These are phyloP conservation scores for Rossbeevera mucosa DNA, from an alignment of 768 basidiomycete genomes.

Conservation along the genomic window DNA sequence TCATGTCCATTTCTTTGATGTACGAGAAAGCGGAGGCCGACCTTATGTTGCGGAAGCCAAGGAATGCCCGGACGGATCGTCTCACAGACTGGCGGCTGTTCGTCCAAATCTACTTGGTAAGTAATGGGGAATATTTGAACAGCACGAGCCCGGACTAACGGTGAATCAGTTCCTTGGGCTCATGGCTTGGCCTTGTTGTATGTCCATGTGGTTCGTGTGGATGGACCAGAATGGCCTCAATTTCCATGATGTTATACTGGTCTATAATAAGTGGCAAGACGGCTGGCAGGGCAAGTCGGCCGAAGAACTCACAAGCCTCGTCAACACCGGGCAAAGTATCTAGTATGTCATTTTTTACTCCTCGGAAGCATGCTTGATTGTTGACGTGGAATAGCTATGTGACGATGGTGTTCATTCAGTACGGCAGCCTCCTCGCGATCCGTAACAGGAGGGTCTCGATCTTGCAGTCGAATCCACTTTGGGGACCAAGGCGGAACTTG, in stretches of 20 bases:
- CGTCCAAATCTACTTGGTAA: constrained; percentile 44
- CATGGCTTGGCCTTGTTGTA: constrained; percentile 44
- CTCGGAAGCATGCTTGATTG: background rate
- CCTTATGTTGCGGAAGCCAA: constrained; percentile 45
- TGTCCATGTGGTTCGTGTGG: constrained; percentile 39
- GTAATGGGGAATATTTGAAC: constrained; percentile 9
- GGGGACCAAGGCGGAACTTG: constrained; percentile 44
- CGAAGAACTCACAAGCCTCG: constrained; percentile 32
- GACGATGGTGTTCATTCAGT: constrained; percentile 46
- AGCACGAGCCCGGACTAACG: constrained; percentile 2
- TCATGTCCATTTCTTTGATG: constrained; percentile 48
- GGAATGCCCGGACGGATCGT: constrained; percentile 46
- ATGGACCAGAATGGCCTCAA: constrained; percentile 37
- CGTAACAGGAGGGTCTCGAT: constrained; percentile 44
- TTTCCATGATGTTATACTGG: constrained; percentile 37
- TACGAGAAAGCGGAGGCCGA: constrained; percentile 51
- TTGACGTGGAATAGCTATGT: constrained; percentile 35
- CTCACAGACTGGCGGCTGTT: constrained; percentile 48
- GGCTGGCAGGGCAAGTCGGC: constrained; percentile 33
- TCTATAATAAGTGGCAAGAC: constrained; percentile 37
- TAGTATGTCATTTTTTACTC: constrained; percentile 32
- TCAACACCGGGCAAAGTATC: constrained; percentile 41
- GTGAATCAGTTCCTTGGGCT: constrained; percentile 37
- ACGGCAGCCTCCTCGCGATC: constrained; percentile 38
- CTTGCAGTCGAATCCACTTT: constrained; percentile 40